A percentile compares a stretch with the other conserved stretches of the same genome.
Conservation (phyloP, 495 filamentous ascomycete genomes). For the Peziza echinospora region DNA sequence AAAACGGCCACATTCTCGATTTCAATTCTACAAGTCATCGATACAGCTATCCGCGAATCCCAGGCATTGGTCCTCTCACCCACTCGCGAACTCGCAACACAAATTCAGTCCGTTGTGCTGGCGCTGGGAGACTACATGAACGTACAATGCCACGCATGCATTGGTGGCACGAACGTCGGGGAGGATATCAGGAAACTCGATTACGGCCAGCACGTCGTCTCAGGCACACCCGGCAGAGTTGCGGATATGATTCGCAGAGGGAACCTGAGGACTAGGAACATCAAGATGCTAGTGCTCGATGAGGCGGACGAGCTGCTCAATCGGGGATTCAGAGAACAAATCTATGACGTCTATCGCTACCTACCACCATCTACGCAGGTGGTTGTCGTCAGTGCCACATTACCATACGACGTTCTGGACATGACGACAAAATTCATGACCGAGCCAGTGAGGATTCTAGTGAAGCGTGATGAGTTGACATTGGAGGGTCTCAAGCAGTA, state of each 20-base stretch:
- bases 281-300: conserved; percentile 99
- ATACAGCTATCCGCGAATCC: conserved; percentile 77
- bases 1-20: conserved; percentile 99
- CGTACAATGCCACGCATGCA: conserved; percentile 97
- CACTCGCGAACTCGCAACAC: conserved; percentile 91
- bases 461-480: conserved; percentile 98
- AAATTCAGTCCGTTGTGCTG: conserved; percentile 97
- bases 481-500: conserved; percentile 99
- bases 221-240: conserved; percentile 91
- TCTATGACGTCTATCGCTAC: conserved; percentile 98
- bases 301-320: conserved; percentile 96
- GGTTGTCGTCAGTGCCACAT: conserved; percentile 87
- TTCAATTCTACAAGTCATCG: conserved; percentile 93
- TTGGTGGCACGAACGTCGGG: conserved; percentile 91
- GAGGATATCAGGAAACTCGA: conserved; percentile 95
- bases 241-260: conserved; percentile 98
- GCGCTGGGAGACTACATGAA: conserved; percentile 99
- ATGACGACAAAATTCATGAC: conserved; percentile 99
- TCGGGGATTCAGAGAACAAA: conserved; percentile 98
- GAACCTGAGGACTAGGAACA: conserved; percentile 75
- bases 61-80: conserved; percentile 91
- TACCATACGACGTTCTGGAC: conserved; percentile 96
- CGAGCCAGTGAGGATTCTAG: conserved; percentile 93
- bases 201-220: conserved; percentile 88
- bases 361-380: conserved; percentile 96